Evolutionary conservation across 176 grass and related monocot species (phyloP), one percentile per base, ranked within the genome.

Genomic region (Carex kokanica): DNA sequence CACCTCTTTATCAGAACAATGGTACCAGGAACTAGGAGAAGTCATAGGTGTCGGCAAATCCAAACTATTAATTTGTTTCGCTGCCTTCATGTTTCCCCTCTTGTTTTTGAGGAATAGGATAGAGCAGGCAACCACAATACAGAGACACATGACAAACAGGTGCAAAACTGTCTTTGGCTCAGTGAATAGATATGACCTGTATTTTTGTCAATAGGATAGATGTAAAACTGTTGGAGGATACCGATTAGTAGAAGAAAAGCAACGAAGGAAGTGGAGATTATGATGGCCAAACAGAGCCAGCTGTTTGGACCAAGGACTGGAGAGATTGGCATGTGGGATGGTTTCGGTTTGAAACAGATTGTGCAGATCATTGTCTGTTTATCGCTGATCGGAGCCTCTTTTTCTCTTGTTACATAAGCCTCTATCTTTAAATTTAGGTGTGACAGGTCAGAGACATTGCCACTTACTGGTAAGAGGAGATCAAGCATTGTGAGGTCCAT

Each of bases 401-500:
- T 77, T 69, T 91, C 85, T 40, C 89, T 83, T 16, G 89, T 94
- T 7, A 94, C 70, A 32, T 81, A 94, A 38, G 85, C 92, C 83
- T 94, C 89, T 4, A 94, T 77, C 66, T 38, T 43, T 45, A 94
- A 62, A 2, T 87, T 40, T 34, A 94, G 72, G 57, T 71, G 23
- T 2, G 82, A 85, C 25, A 85, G n/a, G 60, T 75, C 83, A 5
- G 89, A 81, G 34, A 85, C 40, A 36, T 82, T 47, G 8, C 86
- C 82, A 16, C 86, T 75, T 20, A 56, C 34, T 10, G 87, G 89
- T 64, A 89, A 36, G 49, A 91, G 62, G 74, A 91, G 89, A 59
- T 89, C 88, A 40, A 94, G 89, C 89, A 94, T 91, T 60, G 83
- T 67, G 21, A 94, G 89, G 57, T 94, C 92, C n/a, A 74, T 74